A percentile compares a stretch with the other conserved stretches of the same genome.
Evolutionary conservation across 1,284 basidiomycete species (phyloP).

Genomic region (Ceratobasidium sp.): DNA sequence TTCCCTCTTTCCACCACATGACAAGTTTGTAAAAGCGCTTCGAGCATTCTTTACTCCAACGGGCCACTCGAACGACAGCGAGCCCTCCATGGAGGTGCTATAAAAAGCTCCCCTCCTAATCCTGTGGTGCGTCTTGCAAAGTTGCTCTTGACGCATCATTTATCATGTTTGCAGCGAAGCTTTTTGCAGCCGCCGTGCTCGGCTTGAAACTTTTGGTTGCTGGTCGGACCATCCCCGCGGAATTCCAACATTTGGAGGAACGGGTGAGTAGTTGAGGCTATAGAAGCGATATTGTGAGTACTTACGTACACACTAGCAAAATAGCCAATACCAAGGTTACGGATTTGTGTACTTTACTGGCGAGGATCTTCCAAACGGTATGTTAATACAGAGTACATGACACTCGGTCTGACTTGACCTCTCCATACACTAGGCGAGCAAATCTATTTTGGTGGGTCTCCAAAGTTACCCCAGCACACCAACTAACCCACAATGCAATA

Average conservation of each 20-base stretch:
- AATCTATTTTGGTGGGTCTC: constrained; percentile 24
- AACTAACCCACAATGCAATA: neutral
- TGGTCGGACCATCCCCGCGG: constrained; percentile 6
- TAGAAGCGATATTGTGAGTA: too few species aligned
- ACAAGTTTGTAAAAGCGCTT: constrained; percentile 7
- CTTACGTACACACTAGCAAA: constrained; percentile 7
- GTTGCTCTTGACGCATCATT: neutral
- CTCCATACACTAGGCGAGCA: constrained; percentile 12
- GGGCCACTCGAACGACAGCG: neutral
- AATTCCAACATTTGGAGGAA: constrained; percentile 20
- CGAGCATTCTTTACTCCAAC: constrained; percentile 7
- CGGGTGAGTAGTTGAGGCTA: neutral
- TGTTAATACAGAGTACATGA: neutral
- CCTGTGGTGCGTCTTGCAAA: neutral
- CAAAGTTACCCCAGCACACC: neutral
- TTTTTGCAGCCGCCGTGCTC: constrained; percentile 1
- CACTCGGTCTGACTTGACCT: neutral
- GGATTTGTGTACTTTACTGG: constrained; percentile 34
- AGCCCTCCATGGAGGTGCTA: too few species aligned
- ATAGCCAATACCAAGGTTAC: constrained; percentile 32
- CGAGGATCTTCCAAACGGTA: constrained; percentile 28
- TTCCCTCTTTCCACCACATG: constrained; percentile 18
- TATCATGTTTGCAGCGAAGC: constrained; percentile 9
- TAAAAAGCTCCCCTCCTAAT: too few species aligned
- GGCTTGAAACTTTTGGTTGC: constrained; percentile 12